phyloP scores from a whole-genome alignment of 2,329 filamentous ascomycete genomes.

The Sphaceloma murrayae region DNA sequence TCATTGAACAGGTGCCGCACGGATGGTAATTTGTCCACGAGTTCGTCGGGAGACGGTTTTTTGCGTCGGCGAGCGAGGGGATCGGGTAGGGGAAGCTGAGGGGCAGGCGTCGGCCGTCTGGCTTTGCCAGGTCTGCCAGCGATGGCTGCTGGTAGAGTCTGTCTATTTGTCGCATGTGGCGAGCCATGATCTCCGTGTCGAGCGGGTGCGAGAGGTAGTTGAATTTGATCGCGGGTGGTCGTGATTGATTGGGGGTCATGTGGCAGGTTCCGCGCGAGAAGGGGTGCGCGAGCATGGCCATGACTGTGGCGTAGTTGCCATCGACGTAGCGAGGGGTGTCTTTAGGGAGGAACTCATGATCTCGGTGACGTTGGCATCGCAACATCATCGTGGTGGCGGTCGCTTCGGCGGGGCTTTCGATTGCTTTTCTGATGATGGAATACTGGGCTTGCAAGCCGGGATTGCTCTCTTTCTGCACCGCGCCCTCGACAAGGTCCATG shows the following conservation, averaged over 20 bases:
- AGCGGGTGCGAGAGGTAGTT: constrained; percentile 26
- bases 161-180: constrained; percentile 28
- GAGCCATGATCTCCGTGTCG: constrained; percentile 25
- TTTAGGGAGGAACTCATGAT: constrained; percentile 1
- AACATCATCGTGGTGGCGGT: constrained; percentile 20
- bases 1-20: constrained; percentile 24
- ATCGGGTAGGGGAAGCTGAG: constrained; percentile 2
- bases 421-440: constrained; percentile 18
- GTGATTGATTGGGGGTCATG: constrained; percentile 21
- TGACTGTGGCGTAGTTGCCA: constrained; percentile 22
- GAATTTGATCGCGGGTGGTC: constrained; percentile 23
- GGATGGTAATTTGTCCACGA: constrained; percentile 28
- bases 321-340: background rate
- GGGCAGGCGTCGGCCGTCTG: constrained; percentile 20
- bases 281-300: constrained; percentile 23
- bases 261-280: constrained; percentile 24
- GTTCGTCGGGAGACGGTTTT: constrained; percentile 17
- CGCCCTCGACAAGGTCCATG: constrained; percentile 16
- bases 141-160: constrained; percentile 34
- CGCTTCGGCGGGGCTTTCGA: constrained; percentile 21
- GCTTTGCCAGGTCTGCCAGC: constrained; percentile 27
- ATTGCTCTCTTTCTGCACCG: constrained; percentile 17
- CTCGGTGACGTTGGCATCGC: constrained; percentile 16
- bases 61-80: constrained; percentile 21
- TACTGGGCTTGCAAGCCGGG: constrained; percentile 17